These are phyloP conservation scores for Rosellinia necatrix DNA, from an alignment of 2,329 filamentous ascomycete genomes.

Conservation along the genomic window DNA sequence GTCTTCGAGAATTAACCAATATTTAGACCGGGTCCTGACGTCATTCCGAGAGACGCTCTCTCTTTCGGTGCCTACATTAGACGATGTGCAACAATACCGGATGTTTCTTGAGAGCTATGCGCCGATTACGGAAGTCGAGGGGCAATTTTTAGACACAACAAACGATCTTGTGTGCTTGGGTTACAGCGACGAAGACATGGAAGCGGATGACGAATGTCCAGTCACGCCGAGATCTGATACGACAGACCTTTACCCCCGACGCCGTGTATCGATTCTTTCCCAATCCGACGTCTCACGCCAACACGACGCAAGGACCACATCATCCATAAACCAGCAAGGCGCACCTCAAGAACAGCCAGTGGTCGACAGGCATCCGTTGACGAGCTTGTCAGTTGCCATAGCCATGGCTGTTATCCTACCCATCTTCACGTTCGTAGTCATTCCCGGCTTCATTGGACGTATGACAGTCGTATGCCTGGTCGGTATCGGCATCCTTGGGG, in stretches of 20 bases:
- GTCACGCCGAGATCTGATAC: slow-evolving; percentile 29
- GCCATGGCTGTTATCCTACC: slow-evolving; percentile 60
- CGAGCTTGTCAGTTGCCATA: slow-evolving; percentile 49
- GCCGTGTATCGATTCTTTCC: slow-evolving; percentile 19
- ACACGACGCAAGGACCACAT: slow-evolving; percentile 21
- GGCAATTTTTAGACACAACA: slow-evolving; percentile 59
- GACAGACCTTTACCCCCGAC: slow-evolving; percentile 6
- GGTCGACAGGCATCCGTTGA: slow-evolving; percentile 19
- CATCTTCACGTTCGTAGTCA: slow-evolving; percentile 61
- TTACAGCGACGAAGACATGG: slow-evolving; percentile 32
- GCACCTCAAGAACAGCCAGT: not conserved
- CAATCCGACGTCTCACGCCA: slow-evolving; percentile 20
- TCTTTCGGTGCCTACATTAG: slow-evolving; percentile 52
- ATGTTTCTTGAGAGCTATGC: slow-evolving; percentile 58
- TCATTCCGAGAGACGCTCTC: slow-evolving; percentile 60
- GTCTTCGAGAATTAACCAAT: slow-evolving; percentile 2
- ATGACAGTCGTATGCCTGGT: slow-evolving; percentile 61
- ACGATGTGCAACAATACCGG: slow-evolving; percentile 57
- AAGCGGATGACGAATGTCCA: slow-evolving; percentile 29
- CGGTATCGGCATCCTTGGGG: slow-evolving; percentile 48
- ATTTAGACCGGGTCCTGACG: slow-evolving; percentile 60
- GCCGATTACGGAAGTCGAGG: slow-evolving; percentile 63
- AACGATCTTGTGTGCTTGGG: slow-evolving; percentile 58
- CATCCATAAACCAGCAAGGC: slow-evolving; percentile 1
- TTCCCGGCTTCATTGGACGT: slow-evolving; percentile 61